phyloP scores from a whole-genome alignment of 129 eudicot genomes.

The Arctium minus region DNA sequence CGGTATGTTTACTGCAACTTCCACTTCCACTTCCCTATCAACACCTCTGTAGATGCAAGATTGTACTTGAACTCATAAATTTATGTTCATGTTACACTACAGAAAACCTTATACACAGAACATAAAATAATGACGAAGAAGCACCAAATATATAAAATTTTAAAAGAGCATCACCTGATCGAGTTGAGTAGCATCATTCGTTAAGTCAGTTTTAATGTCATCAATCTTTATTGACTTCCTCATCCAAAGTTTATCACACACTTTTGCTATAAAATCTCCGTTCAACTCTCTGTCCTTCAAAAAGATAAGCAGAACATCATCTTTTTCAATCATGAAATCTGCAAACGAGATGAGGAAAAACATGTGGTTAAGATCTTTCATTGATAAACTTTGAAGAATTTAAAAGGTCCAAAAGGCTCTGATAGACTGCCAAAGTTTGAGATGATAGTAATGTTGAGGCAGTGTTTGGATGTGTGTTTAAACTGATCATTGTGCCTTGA shows the following conservation, averaged over 20 bases:
- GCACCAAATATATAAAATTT: background rate
- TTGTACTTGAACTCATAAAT: background rate
- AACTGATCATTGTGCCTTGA: background rate
- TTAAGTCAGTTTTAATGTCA: slow-evolving; percentile 19
- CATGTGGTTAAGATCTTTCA: slow-evolving; percentile 5
- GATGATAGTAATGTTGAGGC: background rate
- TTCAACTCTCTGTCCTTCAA: slow-evolving; percentile 68
- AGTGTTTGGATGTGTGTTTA: background rate
- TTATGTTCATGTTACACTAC: background rate
- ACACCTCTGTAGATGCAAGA: too few species aligned
- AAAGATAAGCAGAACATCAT: slow-evolving; percentile 63
- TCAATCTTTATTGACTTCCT: slow-evolving; percentile 32
- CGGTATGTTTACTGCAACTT: too few species aligned
- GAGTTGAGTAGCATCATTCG: slow-evolving; percentile 23
- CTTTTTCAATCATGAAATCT: slow-evolving; percentile 62
- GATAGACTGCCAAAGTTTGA: background rate
- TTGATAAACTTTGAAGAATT: background rate
- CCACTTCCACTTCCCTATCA: too few species aligned
- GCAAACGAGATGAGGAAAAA: slow-evolving; percentile 6
- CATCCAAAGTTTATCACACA: slow-evolving; percentile 67
- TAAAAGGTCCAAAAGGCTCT: background rate
- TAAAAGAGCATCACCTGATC: slow-evolving; percentile 40
- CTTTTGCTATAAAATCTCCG: slow-evolving; percentile 73
- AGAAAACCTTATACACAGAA: background rate
- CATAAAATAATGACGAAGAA: background rate